Conservation (phyloP, 805 yeast species). For the Candida railenensis region DNA sequence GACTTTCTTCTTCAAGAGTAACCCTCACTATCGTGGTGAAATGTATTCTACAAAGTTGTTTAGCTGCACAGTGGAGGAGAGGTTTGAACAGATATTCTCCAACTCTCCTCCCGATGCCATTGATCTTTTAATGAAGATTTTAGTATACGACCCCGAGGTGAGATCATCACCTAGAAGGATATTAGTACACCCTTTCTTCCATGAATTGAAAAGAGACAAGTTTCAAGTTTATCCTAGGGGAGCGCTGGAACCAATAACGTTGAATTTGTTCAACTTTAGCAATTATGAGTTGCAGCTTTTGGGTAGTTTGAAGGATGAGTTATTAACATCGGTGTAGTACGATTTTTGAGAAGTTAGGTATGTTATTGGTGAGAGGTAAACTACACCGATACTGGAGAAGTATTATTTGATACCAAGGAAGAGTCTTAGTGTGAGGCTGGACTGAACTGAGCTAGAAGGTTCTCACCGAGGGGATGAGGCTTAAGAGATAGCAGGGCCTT, state of each 20-base stretch:
- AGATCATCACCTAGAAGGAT: constrained; percentile 81
- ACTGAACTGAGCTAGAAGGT: no score
- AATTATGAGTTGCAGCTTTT: constrained; percentile 59
- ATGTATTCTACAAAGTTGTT: constrained; percentile 65
- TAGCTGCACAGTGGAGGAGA: constrained; percentile 51
- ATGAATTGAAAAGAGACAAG: constrained; percentile 66
- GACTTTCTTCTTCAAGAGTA: constrained; percentile 68
- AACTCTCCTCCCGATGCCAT: constrained; percentile 83
- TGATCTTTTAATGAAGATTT: constrained; percentile 74
- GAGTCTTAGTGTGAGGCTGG: no score
- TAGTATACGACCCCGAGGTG: constrained; percentile 86
- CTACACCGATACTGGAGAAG: no score
- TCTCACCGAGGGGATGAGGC: no score
- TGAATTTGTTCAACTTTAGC: constrained; percentile 67
- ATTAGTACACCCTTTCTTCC: constrained; percentile 84
- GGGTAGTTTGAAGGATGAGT: constrained; percentile 37
- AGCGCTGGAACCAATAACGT: constrained; percentile 32
- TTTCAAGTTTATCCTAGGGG: constrained; percentile 59
- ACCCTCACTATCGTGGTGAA: constrained; percentile 75
- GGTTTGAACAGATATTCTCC: constrained; percentile 50
- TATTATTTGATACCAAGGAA: no score
- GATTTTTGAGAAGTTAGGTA: no score
- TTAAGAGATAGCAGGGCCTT: no score
- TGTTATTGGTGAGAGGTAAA: no score
- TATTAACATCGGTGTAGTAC: constrained; percentile 12